A percentile compares a stretch with the other conserved stretches of the same genome.
Conservation (phyloP, 768 basidiomycete species). For the Strobilomyces echinocephalus region DNA sequence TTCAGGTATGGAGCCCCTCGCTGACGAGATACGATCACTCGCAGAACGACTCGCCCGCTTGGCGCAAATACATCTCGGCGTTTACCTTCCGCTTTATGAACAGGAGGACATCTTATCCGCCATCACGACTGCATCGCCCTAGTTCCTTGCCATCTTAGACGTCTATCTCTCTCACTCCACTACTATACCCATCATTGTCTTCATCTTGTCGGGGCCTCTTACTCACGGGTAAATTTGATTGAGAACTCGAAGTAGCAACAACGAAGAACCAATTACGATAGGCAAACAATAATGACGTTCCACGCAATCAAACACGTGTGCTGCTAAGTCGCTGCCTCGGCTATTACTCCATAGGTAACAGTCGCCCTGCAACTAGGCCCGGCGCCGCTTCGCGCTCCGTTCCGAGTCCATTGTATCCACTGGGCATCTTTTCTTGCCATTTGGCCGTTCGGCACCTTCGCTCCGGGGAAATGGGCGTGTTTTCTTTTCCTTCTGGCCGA, state of each 20-base stretch:
- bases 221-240: slow-evolving; percentile 21
- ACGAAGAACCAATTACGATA: slow-evolving; percentile 28
- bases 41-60: slow-evolving; percentile 70
- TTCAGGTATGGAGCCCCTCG: slow-evolving; percentile 68
- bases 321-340: background rate
- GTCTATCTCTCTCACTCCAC: slow-evolving; percentile 13
- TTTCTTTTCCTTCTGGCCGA: slow-evolving; percentile 85
- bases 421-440: slow-evolving; percentile 16
- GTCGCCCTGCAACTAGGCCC: slow-evolving; percentile 6
- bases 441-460: slow-evolving; percentile 9
- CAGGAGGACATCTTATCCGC: slow-evolving; percentile 41
- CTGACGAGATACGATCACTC: slow-evolving; percentile 60
- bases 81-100: slow-evolving; percentile 76
- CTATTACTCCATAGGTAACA: background rate
- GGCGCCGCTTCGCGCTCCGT: slow-evolving; percentile 23
- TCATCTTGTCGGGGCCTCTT: slow-evolving; percentile 23
- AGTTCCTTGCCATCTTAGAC: slow-evolving; percentile 22
- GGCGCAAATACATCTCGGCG: slow-evolving; percentile 67
- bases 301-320: slow-evolving; percentile 1
- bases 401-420: slow-evolving; percentile 7
- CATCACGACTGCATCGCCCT: slow-evolving; percentile 16
- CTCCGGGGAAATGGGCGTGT: slow-evolving; percentile 58
- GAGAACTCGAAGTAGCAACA: slow-evolving; percentile 26
- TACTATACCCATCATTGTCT: slow-evolving; percentile 29
- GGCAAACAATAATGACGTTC: slow-evolving; percentile 23